Evolutionary conservation across 148 eudicot species (phyloP), one percentile per base, ranked within the genome.

Genomic region (Oxyria digyna): DNA sequence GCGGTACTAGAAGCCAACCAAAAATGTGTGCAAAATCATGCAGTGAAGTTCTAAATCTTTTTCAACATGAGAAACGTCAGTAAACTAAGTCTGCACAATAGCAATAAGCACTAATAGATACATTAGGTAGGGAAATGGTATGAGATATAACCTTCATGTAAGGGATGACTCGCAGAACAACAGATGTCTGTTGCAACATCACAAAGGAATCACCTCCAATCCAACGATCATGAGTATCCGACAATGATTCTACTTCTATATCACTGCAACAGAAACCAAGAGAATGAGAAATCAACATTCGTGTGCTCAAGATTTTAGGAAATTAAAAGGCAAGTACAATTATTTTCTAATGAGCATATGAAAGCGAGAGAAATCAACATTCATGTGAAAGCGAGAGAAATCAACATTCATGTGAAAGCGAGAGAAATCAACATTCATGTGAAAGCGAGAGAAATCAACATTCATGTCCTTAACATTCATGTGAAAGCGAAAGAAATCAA

Each of bases 131-230:
- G 46, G 13, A 0, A 68, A 4, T 18, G 24, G 27, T 27, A 21
- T 8, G 43, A 71, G 50, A 8, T 54, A 69, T 24, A 74, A 93
- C 98, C 98, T 93, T 93, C 70, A 89, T 88, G 76, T 83, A 89
- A 67, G 98, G 98, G 67, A 93, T 84, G 68, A 93, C 96, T 77
- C 76, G 85, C 69, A 84, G 42, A 77, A 84, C 89, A 67, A 88
- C 84, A 68, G 81, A 80, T 26, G 82, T 89, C 69, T 83, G 95
- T 85, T 78, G 96, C 82, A 93, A 73, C 98, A 93, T 93, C 72
- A 83, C 95, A 73, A 93, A 75, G 80, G 95, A 89, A 77, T 93
- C 95, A 42, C 98, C 96, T 63, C 89, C 86, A 57, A 93, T 74
- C 68, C 96, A 93, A 65, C 89, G 95, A 78, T 93, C 98, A 79